Evolutionary conservation across 2,329 filamentous ascomycete genomes (phyloP).

Genomic region (Leptographium flavum): DNA sequence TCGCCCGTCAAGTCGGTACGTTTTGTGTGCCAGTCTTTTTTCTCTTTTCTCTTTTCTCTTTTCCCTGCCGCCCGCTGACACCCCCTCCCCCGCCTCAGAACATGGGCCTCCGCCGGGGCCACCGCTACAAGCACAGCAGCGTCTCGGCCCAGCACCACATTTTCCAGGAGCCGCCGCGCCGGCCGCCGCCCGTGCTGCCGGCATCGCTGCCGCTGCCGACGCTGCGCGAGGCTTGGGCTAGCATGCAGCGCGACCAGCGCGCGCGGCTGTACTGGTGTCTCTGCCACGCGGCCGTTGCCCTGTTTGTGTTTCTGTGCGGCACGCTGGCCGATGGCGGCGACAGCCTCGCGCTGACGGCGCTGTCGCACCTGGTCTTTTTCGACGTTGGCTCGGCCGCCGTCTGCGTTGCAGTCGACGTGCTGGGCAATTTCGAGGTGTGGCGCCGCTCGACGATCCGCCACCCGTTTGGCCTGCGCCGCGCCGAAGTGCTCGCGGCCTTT

Average conservation of each 20-base stretch:
- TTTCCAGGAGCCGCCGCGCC: conserved; percentile 78
- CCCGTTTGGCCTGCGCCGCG: conserved; percentile 82
- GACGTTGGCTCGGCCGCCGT: conserved; percentile 85
- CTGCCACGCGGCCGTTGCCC: conserved; percentile 72
- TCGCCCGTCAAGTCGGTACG: conserved; percentile 63
- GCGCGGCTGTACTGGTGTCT: conserved; percentile 76
- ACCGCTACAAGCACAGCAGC: conserved; percentile 96
- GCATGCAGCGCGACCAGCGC: conserved; percentile 80
- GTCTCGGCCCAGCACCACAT: conserved; percentile 83
- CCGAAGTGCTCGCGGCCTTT: conserved; percentile 88
- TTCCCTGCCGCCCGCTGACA: neutral
- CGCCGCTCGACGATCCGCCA: conserved; percentile 82
- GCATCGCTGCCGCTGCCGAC: conserved; percentile 88
- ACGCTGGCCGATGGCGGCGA: conserved; percentile 35
- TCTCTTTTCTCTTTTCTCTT: neutral
- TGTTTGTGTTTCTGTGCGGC: conserved; percentile 73
- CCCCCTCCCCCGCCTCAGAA: conserved; percentile 36
- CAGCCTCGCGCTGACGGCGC: conserved; percentile 77
- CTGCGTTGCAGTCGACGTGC: conserved; percentile 82
- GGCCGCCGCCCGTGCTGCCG: conserved; percentile 76
- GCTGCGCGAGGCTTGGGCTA: conserved; percentile 70
- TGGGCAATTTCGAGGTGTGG: conserved; percentile 97
- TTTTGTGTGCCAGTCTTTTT: conserved; percentile 8
- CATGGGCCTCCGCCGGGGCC: conserved; percentile 79
- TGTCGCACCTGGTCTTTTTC: conserved; percentile 89